Evolutionary conservation across 2,329 filamentous ascomycete species (phyloP), one percentile per base, ranked within the genome.

Genomic region (Colletotrichum sp.): DNA sequence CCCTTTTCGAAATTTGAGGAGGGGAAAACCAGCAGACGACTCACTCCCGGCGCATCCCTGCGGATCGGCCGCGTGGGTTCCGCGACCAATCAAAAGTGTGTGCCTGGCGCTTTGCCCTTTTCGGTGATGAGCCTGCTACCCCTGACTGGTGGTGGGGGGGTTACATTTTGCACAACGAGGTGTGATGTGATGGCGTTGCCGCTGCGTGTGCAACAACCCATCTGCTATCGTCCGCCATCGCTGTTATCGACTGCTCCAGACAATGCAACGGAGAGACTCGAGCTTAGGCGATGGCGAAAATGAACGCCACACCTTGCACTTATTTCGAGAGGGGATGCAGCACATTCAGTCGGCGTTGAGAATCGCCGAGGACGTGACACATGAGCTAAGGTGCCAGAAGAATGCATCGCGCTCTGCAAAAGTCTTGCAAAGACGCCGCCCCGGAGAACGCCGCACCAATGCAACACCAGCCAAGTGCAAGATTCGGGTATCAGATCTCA

Each of bases 61-160:
- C 81, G 80, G 80, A 76, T 80, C 79, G 78, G 75, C 74, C 77
- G 77, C 64, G 66, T 73, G 73, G 73, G 62, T 80, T 82, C 81
- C 81, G 83, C 81, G 80, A 59, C 85, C 84, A 86, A 86, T 86
- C 74, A 80, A n/a, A 77, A 36, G 21, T 38, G 76, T 80, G 84
- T 85, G 75, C 83, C 83, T 86, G 83, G 76, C 78, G 79, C 84
- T 83, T 83, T 78, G 66, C 82, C 79, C 8, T 65, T 75, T 77
- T 7, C 69, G 27, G 72, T 74, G 29, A 74, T 71, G 33, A 76
- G 74, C 27, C 31, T 66, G 38, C 33, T 58, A 62, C 54, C 64
- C 74, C 71, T 66, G 62, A 36, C 29, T 54, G 21, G 51, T 58
- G 29, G 27, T 47, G 38, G 36, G 27, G 27, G 57, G 15, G 38